phyloP scores from a whole-genome alignment of 805 yeast species.

The Cyberlindnera mycetangii region DNA sequence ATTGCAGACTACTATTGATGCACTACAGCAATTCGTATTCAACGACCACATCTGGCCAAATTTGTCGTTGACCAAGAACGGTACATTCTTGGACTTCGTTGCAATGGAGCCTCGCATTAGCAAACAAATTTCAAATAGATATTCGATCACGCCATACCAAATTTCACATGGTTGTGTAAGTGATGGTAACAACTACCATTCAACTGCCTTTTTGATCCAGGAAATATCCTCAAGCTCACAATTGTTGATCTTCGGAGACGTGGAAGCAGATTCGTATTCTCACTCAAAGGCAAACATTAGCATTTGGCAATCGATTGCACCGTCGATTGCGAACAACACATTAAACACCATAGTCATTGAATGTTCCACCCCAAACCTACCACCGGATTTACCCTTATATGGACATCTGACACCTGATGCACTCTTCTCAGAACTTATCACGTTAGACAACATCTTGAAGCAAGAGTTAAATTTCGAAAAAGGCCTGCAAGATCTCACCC shows the following conservation, averaged over 20 bases:
- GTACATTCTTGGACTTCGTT: slow-evolving; percentile 27
- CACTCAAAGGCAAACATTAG: slow-evolving; percentile 31
- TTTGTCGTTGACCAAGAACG: slow-evolving; percentile 30
- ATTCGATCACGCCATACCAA: slow-evolving; percentile 33
- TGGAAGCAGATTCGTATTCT: slow-evolving; percentile 64
- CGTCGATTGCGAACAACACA: slow-evolving; percentile 36
- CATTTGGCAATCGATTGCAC: slow-evolving; percentile 60
- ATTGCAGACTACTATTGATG: slow-evolving; percentile 45
- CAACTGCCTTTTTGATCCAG: slow-evolving; percentile 58
- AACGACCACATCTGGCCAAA: slow-evolving; percentile 84
- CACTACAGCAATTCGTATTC: slow-evolving; percentile 55
- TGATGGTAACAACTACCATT: slow-evolving; percentile 30
- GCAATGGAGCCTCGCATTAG: slow-evolving; percentile 11
- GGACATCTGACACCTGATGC: slow-evolving; percentile 79
- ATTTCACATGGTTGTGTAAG: slow-evolving; percentile 41
- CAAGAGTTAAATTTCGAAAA: neutral
- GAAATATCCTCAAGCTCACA: slow-evolving; percentile 33
- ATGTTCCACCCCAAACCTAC: slow-evolving; percentile 59
- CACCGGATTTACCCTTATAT: slow-evolving; percentile 49
- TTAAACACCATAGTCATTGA: slow-evolving; percentile 67
- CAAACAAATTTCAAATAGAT: no score
- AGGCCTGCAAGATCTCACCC: slow-evolving; percentile 23
- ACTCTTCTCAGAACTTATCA: slow-evolving; percentile 53
- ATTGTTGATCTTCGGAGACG: slow-evolving; percentile 76
- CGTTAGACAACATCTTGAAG: slow-evolving; percentile 1